Base-by-base conservation (phyloP, 2,329 filamentous ascomycete species). In the Thermothelomyces thermophilus region DNA sequence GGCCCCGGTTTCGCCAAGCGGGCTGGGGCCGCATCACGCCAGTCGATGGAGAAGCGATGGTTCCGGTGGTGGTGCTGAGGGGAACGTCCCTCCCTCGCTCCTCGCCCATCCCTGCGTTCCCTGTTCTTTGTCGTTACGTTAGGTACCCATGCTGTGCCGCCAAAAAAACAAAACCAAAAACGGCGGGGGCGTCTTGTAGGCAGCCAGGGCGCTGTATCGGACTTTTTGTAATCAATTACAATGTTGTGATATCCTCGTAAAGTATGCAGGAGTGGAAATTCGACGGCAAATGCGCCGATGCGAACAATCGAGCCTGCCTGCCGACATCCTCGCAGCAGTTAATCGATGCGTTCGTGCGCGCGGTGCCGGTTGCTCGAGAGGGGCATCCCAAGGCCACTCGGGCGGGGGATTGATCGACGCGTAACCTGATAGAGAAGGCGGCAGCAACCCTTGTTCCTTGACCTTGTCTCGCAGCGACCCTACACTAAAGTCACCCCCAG, bases 1-100 rank as follows among this genome's bases (percentile, higher is more conserved):
- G 54, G 51, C 24, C 44, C 47, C 39, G 39, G 47, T 20, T 34
- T 17, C 30, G 54, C 49, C 51, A 54, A 53, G 55, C 34, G 50
- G 48, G 46, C 49, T 46, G 47, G 54, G 54, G 51, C 40, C 48
- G 36, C 42, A 35, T 20, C 51, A 46, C 50, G 51, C 51, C 41
- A 53, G 40, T 9, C 14, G 39, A 46, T 16, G 43, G 43, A 39
- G 24, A 24, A 35, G 20, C 17, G 34, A 39, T 28, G n/a, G 30
- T 28, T 6, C 13, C 20, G 28, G 33, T 37, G 28, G 33, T 37
- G 46, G 30, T 20, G 50, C 33, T 9, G 41, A 34, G 17, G 37
- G 22, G 41, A 37, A 22, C 24, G 30, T 36, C 28, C 24, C 14
- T 6, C n/a, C 39, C 33, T 24, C 11, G 5, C 35, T 44, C 47